A percentile compares a stretch with the other conserved stretches of the same genome.
These are phyloP conservation scores for Hyparrhenia diplandra DNA, from an alignment of 176 grass and related monocot genomes.

Conservation along the genomic window DNA sequence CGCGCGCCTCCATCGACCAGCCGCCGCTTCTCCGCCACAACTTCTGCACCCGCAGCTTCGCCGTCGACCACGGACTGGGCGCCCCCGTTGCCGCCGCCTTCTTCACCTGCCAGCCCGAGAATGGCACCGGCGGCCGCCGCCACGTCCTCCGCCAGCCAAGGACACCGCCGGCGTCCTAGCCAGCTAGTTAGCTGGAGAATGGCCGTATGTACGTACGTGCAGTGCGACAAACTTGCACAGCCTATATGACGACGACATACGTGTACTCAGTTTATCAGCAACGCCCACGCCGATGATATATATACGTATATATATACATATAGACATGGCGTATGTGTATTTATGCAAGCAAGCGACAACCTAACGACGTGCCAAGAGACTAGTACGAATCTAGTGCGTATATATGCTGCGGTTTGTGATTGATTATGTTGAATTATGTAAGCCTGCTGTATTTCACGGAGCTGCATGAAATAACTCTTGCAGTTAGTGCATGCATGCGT, in stretches of 20 bases:
- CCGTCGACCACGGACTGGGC: slow-evolving; percentile 27
- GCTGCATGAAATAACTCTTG: background rate
- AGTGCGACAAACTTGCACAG: background rate
- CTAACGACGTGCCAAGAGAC: background rate
- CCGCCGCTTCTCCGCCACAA: slow-evolving; percentile 38
- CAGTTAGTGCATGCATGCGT: background rate
- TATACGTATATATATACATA: background rate
- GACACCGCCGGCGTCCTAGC: background rate
- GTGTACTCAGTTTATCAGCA: too few species aligned
- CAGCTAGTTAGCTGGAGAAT: background rate
- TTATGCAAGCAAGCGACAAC: background rate
- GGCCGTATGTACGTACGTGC: background rate
- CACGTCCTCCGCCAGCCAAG: background rate
- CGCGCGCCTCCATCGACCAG: slow-evolving; percentile 8
- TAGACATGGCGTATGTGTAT: background rate
- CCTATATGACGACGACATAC: background rate
- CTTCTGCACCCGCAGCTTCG: slow-evolving; percentile 48
- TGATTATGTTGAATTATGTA: background rate
- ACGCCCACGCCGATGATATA: too few species aligned
- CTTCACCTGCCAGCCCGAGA: slow-evolving; percentile 58
- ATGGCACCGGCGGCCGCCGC: slow-evolving; percentile 47
- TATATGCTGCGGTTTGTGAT: background rate
- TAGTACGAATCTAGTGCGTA: background rate
- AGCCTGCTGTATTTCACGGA: background rate
- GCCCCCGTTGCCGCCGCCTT: slow-evolving; percentile 38